Conservation (phyloP, 116 monocot genomes). For the Trichopus zeylanicus region DNA sequence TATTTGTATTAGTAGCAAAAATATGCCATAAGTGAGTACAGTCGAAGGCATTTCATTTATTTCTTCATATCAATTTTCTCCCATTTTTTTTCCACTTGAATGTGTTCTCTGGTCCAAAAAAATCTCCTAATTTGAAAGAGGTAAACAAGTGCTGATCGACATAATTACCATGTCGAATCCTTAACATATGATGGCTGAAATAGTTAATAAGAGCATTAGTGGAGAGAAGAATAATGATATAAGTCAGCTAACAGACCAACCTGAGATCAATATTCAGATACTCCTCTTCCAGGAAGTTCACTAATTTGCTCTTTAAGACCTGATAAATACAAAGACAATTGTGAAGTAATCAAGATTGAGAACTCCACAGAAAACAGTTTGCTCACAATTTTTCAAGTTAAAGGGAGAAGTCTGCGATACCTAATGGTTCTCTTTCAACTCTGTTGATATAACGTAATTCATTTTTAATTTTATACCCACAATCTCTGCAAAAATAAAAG, state of each 20-base stretch:
- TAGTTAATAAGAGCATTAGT: too few species aligned
- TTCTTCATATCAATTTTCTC: too few species aligned
- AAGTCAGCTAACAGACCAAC: conserved; percentile 1
- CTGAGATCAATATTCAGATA: conserved; percentile 4
- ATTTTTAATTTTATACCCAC: conserved; percentile 1
- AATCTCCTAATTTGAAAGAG: too few species aligned
- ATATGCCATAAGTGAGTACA: too few species aligned
- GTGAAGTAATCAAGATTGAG: neutral
- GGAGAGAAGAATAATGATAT: neutral
- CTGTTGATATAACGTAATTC: conserved; percentile 3
- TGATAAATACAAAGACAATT: conserved; percentile 1
- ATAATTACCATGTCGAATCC: too few species aligned
- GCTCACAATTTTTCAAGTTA: neutral
- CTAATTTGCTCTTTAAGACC: conserved; percentile 8
- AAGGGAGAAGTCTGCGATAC: neutral
- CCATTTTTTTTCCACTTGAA: too few species aligned
- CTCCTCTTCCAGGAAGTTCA: conserved; percentile 8
- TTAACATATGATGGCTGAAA: too few species aligned
- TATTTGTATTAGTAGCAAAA: too few species aligned
- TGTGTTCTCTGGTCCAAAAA: too few species aligned
- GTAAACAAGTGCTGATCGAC: too few species aligned
- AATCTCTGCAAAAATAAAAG: neutral
- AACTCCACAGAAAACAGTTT: neutral
- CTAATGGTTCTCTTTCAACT: conserved; percentile 3
- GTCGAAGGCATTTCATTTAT: too few species aligned